Evolutionary conservation across 306 rosid species (phyloP).

Genomic region (Corylus avellana): DNA sequence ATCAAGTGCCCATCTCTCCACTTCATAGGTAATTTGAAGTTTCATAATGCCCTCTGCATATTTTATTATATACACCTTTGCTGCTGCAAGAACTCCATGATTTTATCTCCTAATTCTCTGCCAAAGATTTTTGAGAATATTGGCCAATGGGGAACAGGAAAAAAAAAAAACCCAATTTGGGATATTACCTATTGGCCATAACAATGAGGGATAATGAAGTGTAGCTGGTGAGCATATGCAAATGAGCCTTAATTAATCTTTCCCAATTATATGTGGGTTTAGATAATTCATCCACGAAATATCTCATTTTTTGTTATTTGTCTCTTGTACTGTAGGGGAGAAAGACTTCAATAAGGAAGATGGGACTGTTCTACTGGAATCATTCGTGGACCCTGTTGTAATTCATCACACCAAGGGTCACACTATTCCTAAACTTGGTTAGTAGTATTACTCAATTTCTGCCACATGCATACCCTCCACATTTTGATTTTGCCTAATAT

Average conservation of each 20-base stretch:
- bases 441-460: slow-evolving; percentile 1
- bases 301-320: not conserved
- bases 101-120: not conserved
- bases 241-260: too few species aligned
- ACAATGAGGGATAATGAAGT: too few species aligned
- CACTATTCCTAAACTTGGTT: slow-evolving; percentile 48
- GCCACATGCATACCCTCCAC: not conserved
- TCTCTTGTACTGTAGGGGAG: slow-evolving; percentile 44
- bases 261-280: not conserved
- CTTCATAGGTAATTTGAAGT: slow-evolving; percentile 39
- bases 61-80: too few species aligned
- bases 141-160: too few species aligned
- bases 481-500: not conserved
- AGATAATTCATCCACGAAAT: not conserved
- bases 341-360: slow-evolving; percentile 43
- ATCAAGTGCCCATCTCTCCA: slow-evolving; percentile 45
- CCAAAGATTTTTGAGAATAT: too few species aligned
- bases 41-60: not conserved
- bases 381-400: slow-evolving; percentile 46
- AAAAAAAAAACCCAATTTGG: too few species aligned
- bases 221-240: too few species aligned
- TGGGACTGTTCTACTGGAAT: slow-evolving; percentile 37
- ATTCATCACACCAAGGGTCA: slow-evolving; percentile 55
- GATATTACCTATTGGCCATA: too few species aligned
- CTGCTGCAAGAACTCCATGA: not conserved